phyloP scores from a whole-genome alignment of 768 basidiomycete genomes.

The Termitomyces sp. region DNA sequence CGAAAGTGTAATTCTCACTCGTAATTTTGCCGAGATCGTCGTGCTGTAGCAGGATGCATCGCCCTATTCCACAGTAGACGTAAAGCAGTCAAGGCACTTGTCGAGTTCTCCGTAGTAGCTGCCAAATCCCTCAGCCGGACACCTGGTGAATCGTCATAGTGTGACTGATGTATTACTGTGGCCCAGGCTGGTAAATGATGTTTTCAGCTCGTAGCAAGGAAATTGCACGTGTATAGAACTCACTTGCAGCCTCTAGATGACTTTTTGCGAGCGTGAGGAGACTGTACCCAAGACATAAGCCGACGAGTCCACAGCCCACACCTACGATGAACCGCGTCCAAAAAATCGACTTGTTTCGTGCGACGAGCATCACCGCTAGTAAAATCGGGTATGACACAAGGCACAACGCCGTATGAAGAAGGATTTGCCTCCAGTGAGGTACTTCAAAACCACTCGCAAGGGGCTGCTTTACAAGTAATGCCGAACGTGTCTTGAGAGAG shows the following conservation, averaged over 20 bases:
- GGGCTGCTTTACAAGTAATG: conserved; percentile 22
- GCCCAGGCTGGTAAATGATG: conserved; percentile 36
- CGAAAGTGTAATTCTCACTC: conserved; percentile 29
- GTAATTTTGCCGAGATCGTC: conserved; percentile 29
- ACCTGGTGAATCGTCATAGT: conserved; percentile 27
- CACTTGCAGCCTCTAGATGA: conserved; percentile 39
- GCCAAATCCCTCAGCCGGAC: conserved; percentile 37
- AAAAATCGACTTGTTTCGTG: conserved; percentile 31
- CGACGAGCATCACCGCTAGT: conserved; percentile 28
- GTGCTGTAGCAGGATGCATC: conserved; percentile 32
- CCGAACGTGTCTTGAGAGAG: conserved; percentile 12
- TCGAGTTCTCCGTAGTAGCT: conserved; percentile 28
- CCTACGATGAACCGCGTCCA: conserved; percentile 40
- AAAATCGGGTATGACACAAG: conserved; percentile 33
- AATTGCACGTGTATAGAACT: conserved; percentile 10
- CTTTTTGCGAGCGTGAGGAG: conserved; percentile 27
- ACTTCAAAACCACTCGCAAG: conserved; percentile 31
- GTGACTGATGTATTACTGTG: conserved; percentile 42
- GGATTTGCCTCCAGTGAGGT: conserved; percentile 30
- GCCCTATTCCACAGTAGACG: conserved; percentile 34
- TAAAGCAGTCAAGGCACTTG: conserved; percentile 29
- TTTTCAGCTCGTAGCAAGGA: not conserved
- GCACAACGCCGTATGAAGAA: conserved; percentile 31
- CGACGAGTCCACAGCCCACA: conserved; percentile 32
- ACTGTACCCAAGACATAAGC: conserved; percentile 31